Evolutionary conservation across 768 basidiomycete species (phyloP), one percentile per base, ranked within the genome.

Genomic region (Boletus bicolor): DNA sequence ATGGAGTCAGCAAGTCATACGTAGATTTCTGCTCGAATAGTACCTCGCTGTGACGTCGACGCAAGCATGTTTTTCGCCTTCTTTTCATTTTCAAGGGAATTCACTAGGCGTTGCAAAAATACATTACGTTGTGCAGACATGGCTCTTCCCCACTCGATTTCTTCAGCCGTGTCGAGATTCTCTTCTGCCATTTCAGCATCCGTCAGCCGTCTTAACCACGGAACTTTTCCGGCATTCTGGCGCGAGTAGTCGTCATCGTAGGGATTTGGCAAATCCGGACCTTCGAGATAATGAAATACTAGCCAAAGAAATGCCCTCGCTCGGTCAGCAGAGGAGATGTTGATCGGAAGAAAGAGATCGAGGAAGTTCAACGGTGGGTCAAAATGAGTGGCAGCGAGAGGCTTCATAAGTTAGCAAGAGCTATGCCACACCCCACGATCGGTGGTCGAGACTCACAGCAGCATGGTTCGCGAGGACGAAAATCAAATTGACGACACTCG

Each of bases 281-380:
- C 78, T 70, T 93, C 91, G 59, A 94, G 76, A 69, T 94, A 93
- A 66, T 90, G 79, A 70, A 83, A 93, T 47, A 92, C 73, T 54
- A 93, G 78, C 88, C 90, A 93, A 30, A 96, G 78, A 69, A 96
- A 91, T 4, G 84, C 89, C 53, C 76, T 76, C 6, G 89, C 91
- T 32, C 93, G 87, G 58, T 87, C 85, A 4, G 71, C 70, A 3
- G 92, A 91, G 11, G 86, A 80, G 36, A 92, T 75, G 44, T 80
- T 79, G 63, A 85, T 84, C 38, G 91, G 89, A 39, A 91, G 78
- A 70, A 95, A 95, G 39, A 95, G 77, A 72, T 95, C 92, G 43
- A 92, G 76, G 57, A 94, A 88, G 67, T 90, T 89, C 35, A 89
- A 64, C 11, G 76, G 78, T 19, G 83, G 79, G 45, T 91, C 89